Conservation (phyloP, 192 early-diverging fungal genomes). For the Dissophora globulifera region DNA sequence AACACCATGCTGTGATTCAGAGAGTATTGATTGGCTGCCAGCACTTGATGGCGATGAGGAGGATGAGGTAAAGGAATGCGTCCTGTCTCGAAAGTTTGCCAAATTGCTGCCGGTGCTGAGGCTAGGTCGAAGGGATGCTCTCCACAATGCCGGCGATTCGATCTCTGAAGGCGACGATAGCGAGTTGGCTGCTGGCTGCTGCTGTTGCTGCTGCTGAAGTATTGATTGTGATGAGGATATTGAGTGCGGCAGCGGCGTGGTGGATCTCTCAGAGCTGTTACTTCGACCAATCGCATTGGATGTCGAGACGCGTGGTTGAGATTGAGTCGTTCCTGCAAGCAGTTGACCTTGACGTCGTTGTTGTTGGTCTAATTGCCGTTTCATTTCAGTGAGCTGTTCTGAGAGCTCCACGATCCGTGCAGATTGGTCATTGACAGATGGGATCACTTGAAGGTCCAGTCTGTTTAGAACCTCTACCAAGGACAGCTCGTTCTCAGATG, state of each 20-base stretch:
- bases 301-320: not conserved
- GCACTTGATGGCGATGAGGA: not conserved
- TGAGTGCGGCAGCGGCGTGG: not conserved
- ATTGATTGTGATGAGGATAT: constrained; percentile 16
- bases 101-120: constrained; percentile 15
- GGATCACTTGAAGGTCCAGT: constrained; percentile 38
- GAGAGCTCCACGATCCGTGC: constrained; percentile 31
- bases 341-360: constrained; percentile 20
- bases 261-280: constrained; percentile 12
- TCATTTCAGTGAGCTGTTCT: constrained; percentile 42
- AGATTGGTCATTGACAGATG: constrained; percentile 39
- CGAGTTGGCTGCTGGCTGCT: not conserved
- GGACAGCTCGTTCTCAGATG: constrained; percentile 5
- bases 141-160: constrained; percentile 23
- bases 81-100: constrained; percentile 8
- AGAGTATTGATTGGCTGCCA: too few relatives aligned
- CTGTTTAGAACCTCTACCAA: constrained; percentile 32
- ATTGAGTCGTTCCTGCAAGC: not conserved
- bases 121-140: constrained; percentile 31
- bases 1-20: too few relatives aligned
- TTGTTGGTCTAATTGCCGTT: constrained; percentile 37
- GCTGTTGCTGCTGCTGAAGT: constrained; percentile 16
- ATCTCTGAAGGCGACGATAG: constrained; percentile 16
- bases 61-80: not conserved
- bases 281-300: constrained; percentile 8